Conservation (phyloP, 2,329 filamentous ascomycete species). For the Sporothrix variecibatus region DNA sequence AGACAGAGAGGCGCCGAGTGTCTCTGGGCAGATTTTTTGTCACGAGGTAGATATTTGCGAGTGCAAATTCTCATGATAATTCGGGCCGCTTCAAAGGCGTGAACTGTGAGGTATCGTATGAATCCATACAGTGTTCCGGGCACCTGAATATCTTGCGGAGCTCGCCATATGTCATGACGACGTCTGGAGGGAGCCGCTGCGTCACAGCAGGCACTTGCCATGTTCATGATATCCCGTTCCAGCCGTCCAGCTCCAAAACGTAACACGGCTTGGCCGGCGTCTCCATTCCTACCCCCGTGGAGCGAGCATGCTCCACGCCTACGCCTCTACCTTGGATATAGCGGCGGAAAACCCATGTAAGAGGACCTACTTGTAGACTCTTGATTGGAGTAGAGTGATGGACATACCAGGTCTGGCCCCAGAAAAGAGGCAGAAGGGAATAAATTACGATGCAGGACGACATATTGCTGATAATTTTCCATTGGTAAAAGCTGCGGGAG, state of each 20-base stretch:
- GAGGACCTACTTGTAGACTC: not conserved
- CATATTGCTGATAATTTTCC: too few relatives aligned
- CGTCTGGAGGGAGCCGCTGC: not conserved
- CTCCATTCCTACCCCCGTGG: not conserved
- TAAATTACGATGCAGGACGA: too few relatives aligned
- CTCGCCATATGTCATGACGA: not conserved
- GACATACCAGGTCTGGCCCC: not conserved
- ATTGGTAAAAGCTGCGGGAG: not conserved
- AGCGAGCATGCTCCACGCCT: slow-evolving; percentile 2
- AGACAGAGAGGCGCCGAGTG: not conserved
- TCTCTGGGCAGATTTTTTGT: not conserved
- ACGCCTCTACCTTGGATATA: not conserved
- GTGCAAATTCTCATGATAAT: not conserved
- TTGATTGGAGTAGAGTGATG: not conserved
- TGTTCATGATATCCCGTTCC: not conserved
- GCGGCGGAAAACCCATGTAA: not conserved
- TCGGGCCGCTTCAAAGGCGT: not conserved
- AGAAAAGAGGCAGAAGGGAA: not conserved
- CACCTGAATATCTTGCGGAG: not conserved
- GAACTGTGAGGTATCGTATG: not conserved
- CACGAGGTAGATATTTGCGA: too few relatives aligned
- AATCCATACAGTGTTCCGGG: not conserved
- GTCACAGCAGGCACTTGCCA: not conserved
- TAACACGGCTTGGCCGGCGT: not conserved
- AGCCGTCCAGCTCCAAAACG: not conserved